Evolutionary conservation across 345 rosid species (phyloP).

Genomic region (Eucalyptus marginata): DNA sequence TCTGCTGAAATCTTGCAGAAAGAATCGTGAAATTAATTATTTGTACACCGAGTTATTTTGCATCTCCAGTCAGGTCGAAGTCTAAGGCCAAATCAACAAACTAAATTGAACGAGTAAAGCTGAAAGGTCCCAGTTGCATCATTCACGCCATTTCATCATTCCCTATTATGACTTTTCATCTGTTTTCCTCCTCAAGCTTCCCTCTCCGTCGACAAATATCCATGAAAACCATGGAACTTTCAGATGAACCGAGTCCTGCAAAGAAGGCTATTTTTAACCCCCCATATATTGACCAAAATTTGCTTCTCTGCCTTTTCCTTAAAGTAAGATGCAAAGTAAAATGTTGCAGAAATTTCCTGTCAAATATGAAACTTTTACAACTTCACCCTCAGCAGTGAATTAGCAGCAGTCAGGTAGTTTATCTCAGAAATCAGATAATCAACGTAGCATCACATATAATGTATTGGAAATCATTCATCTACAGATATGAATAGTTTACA

Average conservation of each 20-base stretch:
- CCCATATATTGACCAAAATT: not conserved
- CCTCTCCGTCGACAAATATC: not conserved
- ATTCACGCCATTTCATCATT: conserved; percentile 15
- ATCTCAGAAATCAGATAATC: not conserved
- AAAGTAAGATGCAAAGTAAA: not conserved
- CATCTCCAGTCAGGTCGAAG: not conserved
- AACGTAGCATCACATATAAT: not conserved
- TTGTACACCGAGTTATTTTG: not conserved
- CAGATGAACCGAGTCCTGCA: not conserved
- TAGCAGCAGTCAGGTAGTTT: not conserved
- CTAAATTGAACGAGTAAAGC: not conserved
- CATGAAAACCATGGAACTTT: not conserved
- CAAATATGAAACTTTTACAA: not conserved
- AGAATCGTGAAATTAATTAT: not conserved
- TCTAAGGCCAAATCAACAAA: not conserved
- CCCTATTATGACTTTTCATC: not conserved
- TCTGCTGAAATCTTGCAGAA: not conserved
- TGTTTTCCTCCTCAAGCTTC: not conserved
- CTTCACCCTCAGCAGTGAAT: not conserved
- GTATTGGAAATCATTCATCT: not conserved
- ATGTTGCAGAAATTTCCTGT: not conserved
- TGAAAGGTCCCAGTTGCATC: conserved; percentile 14
- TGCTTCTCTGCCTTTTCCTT: not conserved
- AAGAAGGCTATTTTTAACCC: not conserved
- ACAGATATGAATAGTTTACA: not conserved